Conservation (phyloP, 176 grass and related monocot species). For the Pontederia paniculata region DNA sequence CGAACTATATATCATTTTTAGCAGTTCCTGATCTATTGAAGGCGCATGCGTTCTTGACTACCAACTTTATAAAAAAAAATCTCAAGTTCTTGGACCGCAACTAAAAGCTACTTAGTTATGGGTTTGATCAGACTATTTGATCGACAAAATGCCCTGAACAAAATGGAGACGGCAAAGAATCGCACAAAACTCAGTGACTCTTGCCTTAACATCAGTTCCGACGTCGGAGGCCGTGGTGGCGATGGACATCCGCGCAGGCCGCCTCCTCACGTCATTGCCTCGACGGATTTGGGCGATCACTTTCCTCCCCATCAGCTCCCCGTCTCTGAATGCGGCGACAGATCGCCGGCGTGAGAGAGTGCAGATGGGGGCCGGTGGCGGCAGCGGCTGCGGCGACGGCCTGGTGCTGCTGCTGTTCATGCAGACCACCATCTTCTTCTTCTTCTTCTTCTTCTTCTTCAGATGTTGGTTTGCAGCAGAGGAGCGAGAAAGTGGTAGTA, state of each 20-base stretch:
- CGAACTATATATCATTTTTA: too few relatives aligned
- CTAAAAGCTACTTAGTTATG: too few relatives aligned
- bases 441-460: too few relatives aligned
- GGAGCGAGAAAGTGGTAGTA: background rate
- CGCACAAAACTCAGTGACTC: background rate
- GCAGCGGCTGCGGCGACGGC: background rate
- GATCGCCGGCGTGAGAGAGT: background rate
- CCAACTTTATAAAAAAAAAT: too few relatives aligned
- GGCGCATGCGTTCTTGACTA: too few relatives aligned
- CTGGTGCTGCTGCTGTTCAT: background rate
- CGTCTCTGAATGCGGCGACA: background rate
- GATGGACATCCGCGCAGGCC: background rate
- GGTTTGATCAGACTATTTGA: too few relatives aligned
- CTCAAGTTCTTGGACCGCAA: too few relatives aligned
- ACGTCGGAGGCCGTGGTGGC: background rate
- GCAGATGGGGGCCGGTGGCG: background rate
- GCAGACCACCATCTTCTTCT: background rate
- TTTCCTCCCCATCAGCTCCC: constrained; percentile 2
- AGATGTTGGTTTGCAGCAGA: background rate
- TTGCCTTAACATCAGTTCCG: background rate
- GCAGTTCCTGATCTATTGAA: too few relatives aligned
- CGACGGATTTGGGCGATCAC: background rate
- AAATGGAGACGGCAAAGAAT: background rate
- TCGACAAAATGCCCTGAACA: too few relatives aligned
- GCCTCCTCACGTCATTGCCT: background rate